Conservation (phyloP, 2,329 filamentous ascomycete genomes). For the Diaporthe eres region DNA sequence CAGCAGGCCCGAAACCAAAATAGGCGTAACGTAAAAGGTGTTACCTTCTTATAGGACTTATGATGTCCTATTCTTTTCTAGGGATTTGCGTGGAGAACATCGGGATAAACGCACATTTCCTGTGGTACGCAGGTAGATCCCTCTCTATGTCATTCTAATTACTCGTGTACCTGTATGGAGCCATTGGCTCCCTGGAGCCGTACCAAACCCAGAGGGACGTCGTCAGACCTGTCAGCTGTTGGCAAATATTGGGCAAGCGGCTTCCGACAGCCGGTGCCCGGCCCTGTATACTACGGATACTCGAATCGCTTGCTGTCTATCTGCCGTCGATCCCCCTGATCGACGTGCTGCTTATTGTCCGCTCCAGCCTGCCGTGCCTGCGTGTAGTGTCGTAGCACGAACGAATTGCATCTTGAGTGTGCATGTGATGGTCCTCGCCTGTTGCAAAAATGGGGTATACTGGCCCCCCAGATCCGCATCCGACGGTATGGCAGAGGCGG, state of each 20-base stretch:
- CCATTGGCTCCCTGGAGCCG: neutral
- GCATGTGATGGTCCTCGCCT: constrained; percentile 15
- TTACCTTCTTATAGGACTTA: neutral
- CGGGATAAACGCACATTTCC: neutral
- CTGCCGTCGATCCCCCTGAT: constrained; percentile 37
- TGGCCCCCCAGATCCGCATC: neutral
- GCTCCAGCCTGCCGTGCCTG: constrained; percentile 24
- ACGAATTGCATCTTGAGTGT: constrained; percentile 1
- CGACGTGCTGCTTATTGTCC: constrained; percentile 33
- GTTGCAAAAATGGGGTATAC: constrained; percentile 11
- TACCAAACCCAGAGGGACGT: neutral
- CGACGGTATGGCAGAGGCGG: constrained; percentile 10
- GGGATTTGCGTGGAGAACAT: neutral
- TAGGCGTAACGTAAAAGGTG: neutral
- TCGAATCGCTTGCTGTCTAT: constrained; percentile 14
- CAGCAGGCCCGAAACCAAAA: neutral
- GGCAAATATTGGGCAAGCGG: constrained; percentile 11
- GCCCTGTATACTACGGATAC: neutral
- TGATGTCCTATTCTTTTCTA: constrained; percentile 1
- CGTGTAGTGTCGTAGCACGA: constrained; percentile 10
- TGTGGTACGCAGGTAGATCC: constrained; percentile 14
- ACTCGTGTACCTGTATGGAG: constrained; percentile 2
- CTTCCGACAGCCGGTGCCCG: constrained; percentile 15
- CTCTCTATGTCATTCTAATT: constrained; percentile 21
- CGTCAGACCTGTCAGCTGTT: constrained; percentile 1